phyloP scores from a whole-genome alignment of 176 grass and related monocot genomes.

The Aegilops longissima region DNA sequence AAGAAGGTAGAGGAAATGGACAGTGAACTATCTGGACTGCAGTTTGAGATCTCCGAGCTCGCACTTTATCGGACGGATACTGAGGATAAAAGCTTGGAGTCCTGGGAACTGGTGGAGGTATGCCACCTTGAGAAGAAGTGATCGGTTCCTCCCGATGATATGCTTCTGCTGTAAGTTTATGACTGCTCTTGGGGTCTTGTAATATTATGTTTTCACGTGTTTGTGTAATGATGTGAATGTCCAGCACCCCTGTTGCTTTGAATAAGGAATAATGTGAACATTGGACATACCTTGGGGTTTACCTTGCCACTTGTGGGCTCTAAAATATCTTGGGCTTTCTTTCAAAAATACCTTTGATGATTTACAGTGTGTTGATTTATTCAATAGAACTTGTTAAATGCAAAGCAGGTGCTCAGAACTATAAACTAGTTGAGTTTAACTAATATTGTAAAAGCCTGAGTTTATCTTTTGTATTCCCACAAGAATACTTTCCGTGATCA shows the following conservation, averaged over 20 bases:
- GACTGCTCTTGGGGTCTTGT: slow-evolving; percentile 3
- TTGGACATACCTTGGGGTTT: not conserved
- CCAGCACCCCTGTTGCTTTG: not conserved
- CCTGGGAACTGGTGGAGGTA: slow-evolving; percentile 86
- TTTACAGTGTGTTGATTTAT: slow-evolving; percentile 3
- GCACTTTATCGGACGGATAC: slow-evolving; percentile 78
- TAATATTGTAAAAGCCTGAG: not conserved
- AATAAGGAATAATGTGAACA: slow-evolving; percentile 8
- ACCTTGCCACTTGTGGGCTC: not conserved
- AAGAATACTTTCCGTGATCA: not conserved
- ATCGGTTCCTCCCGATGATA: not conserved
- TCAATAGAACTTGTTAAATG: not conserved
- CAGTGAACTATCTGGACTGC: slow-evolving; percentile 60
- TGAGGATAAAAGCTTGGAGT: slow-evolving; percentile 86
- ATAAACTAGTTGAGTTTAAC: not conserved
- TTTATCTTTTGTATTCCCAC: not conserved
- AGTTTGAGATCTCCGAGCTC: slow-evolving; percentile 68
- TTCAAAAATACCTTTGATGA: not conserved
- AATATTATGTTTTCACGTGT: not conserved
- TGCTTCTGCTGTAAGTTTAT: slow-evolving; percentile 26
- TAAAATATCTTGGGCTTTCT: not conserved
- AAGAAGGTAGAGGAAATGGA: slow-evolving; percentile 72
- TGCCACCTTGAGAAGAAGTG: slow-evolving; percentile 57
- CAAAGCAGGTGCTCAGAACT: not conserved
- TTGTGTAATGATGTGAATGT: not conserved